Evolutionary conservation across 257 asterid genomes (phyloP).

Genomic region (Penstemon eatonii): DNA sequence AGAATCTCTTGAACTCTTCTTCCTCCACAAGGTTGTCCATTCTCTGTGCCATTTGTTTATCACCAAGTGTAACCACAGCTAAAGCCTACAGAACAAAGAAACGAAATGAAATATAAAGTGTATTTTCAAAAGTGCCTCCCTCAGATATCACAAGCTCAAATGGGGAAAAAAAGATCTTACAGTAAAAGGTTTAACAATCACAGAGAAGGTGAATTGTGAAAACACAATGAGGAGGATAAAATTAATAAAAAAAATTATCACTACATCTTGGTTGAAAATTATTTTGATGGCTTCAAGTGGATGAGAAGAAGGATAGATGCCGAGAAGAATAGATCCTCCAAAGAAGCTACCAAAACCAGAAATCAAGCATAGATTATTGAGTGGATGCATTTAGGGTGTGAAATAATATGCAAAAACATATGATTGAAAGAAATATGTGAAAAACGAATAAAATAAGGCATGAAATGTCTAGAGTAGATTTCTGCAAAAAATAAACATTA

Average conservation of each 20-base stretch:
- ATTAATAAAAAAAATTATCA: not conserved
- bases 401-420: slow-evolving; percentile 3
- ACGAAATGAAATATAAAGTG: slow-evolving; percentile 3
- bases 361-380: not conserved
- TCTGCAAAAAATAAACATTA: slow-evolving; percentile 22
- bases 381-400: slow-evolving; percentile 15
- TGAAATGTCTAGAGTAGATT: not conserved
- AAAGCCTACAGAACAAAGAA: slow-evolving; percentile 50
- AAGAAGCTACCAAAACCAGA: not conserved
- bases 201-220: not conserved
- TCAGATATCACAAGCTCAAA: not conserved
- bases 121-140: not conserved
- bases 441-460: slow-evolving; percentile 6
- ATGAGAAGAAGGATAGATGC: not conserved
- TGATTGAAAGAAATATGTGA: slow-evolving; percentile 13
- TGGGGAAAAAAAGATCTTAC: not conserved
- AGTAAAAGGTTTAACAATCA: not conserved
- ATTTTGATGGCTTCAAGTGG: not conserved
- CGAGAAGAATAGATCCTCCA: not conserved
- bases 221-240: not conserved
- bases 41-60: slow-evolving; percentile 91
- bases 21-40: slow-evolving; percentile 92
- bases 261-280: not conserved
- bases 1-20: slow-evolving; percentile 94
- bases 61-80: slow-evolving; percentile 98